phyloP scores from a whole-genome alignment of 2,329 filamentous ascomycete species.

The Didymosphaeria variabile region DNA sequence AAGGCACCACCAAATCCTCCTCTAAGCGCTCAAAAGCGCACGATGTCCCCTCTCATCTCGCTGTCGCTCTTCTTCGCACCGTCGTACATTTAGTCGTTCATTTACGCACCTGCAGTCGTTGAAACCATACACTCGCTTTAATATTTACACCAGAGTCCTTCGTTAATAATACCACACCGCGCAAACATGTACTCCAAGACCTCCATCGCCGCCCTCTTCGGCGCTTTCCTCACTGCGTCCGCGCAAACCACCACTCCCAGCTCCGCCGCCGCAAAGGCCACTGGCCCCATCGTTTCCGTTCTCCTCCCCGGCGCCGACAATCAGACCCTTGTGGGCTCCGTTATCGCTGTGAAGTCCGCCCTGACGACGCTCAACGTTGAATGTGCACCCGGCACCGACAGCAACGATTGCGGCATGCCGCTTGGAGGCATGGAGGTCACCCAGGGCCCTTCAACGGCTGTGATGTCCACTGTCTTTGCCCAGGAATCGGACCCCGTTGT shows the following conservation, averaged over 20 bases:
- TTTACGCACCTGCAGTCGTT: neutral
- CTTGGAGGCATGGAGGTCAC: neutral
- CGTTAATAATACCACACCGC: neutral
- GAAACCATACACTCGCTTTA: neutral
- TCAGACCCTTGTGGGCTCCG: slow-evolving; percentile 1
- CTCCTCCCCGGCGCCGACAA: neutral
- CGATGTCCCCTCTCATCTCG: neutral
- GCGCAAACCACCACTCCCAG: slow-evolving; percentile 1
- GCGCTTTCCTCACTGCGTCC: neutral
- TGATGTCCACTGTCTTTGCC: neutral
- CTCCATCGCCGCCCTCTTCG: slow-evolving; percentile 2
- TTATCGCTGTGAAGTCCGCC: neutral
- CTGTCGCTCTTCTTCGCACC: neutral
- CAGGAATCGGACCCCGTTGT: neutral
- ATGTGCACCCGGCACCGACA: neutral
- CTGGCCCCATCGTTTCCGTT: neutral
- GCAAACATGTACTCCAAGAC: slow-evolving; percentile 7
- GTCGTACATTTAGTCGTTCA: neutral
- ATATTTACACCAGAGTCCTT: slow-evolving; percentile 1
- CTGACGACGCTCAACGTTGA: neutral
- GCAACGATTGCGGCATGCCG: neutral
- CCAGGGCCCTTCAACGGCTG: neutral
- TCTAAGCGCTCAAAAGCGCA: slow-evolving; percentile 8
- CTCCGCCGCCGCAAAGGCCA: slow-evolving; percentile 1
- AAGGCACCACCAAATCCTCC: neutral